These are phyloP conservation scores for Mentha longifolia DNA, from an alignment of 257 asterid species.

Conservation along the genomic window DNA sequence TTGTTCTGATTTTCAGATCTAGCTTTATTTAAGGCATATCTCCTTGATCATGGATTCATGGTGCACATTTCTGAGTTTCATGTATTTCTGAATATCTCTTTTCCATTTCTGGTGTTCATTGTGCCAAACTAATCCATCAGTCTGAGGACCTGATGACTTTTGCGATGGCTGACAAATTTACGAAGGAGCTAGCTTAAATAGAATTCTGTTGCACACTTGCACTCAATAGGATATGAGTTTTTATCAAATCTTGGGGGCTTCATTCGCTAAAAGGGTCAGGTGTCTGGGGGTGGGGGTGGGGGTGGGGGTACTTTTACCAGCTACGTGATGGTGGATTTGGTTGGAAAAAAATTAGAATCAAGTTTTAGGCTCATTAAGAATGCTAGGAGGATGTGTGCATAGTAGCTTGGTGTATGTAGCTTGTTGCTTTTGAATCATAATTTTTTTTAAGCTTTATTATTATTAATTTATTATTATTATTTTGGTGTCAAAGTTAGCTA, in stretches of 20 bases:
- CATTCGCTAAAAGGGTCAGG: not conserved
- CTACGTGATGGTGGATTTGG: not conserved
- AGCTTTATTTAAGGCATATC: not conserved
- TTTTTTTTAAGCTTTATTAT: not conserved
- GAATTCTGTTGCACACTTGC: not conserved
- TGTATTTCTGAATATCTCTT: conserved; percentile 1
- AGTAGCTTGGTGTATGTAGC: not conserved
- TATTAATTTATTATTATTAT: not conserved
- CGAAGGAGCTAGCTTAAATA: not conserved
- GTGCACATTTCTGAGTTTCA: not conserved
- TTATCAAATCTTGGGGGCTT: not conserved
- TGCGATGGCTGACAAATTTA: not conserved
- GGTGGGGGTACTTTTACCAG: not conserved
- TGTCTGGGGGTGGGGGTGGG: not conserved
- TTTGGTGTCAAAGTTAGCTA: not conserved
- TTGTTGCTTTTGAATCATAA: not conserved
- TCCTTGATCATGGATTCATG: conserved; percentile 10
- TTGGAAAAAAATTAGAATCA: not conserved
- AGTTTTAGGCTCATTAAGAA: not conserved
- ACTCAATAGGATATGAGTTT: not conserved
- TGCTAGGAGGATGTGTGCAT: not conserved
- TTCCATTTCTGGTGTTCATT: conserved; percentile 6
- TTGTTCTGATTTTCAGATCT: conserved; percentile 16
- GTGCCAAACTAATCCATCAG: too few species aligned
- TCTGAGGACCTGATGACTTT: not conserved